Evolutionary conservation across 2,329 filamentous ascomycete genomes (phyloP).

Genomic region (Trichoderma endophyticum): DNA sequence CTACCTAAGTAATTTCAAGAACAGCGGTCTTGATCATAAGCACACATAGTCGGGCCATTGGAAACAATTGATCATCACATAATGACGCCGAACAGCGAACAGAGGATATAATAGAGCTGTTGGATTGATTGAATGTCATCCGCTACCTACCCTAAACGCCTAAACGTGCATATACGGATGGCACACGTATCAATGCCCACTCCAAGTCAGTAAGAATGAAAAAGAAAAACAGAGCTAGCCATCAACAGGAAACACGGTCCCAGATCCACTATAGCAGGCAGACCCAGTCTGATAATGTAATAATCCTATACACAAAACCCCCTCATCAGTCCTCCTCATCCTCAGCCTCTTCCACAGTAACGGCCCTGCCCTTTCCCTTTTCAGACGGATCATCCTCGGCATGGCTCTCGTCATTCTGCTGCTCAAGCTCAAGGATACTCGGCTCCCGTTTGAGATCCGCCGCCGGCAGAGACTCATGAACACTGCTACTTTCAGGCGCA

Average conservation of each 20-base stretch:
- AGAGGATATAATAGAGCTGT: background rate
- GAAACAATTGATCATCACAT: background rate
- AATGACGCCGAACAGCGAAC: background rate
- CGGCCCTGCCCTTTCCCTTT: conserved; percentile 46
- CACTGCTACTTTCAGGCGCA: background rate
- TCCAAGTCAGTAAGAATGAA: background rate
- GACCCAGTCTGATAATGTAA: background rate
- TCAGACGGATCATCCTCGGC: conserved; percentile 18
- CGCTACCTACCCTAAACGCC: background rate
- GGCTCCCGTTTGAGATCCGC: conserved; percentile 13
- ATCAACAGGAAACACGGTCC: background rate
- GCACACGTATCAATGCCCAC: background rate
- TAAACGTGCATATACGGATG: background rate
- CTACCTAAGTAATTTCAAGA: background rate
- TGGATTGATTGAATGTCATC: background rate
- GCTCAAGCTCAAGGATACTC: conserved; percentile 20
- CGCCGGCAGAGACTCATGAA: conserved; percentile 7
- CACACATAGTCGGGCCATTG: background rate
- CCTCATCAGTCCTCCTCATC: conserved; percentile 35
- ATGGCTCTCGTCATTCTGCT: conserved; percentile 13
- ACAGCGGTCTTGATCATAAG: background rate
- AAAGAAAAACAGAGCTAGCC: background rate
- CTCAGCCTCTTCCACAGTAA: conserved; percentile 45
- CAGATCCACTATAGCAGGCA: background rate
- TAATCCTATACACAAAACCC: background rate